A percentile compares a stretch with the other conserved stretches of the same genome.
Evolutionary conservation across 805 yeast species (phyloP).

Genomic region (Pichia manshurica): DNA sequence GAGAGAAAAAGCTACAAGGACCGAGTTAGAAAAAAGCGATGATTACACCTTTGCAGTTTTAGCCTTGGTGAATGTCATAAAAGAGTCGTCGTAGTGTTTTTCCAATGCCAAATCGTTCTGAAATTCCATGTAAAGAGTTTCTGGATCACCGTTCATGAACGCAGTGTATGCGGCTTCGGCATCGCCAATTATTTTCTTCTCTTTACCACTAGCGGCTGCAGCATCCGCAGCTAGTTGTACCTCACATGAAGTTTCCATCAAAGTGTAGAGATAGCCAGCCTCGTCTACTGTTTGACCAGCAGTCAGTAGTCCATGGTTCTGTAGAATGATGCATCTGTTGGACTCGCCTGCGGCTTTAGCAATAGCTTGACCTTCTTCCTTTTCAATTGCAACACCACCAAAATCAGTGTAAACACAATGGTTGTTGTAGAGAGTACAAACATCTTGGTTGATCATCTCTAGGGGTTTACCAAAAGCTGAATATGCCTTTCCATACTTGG

Average conservation of each 20-base stretch:
- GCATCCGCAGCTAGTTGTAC: constrained; percentile 61
- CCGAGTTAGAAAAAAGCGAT: no score
- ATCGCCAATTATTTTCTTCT: constrained; percentile 43
- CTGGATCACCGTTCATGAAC: constrained; percentile 57
- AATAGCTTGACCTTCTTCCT: constrained; percentile 54
- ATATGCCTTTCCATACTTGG: constrained; percentile 58
- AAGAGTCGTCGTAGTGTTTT: constrained; percentile 26
- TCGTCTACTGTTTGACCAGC: constrained; percentile 69
- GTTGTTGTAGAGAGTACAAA: constrained; percentile 56
- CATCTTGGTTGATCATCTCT: constrained; percentile 80
- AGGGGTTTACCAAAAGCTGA: constrained; percentile 59
- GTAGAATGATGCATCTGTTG: constrained; percentile 49
- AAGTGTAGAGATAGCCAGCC: constrained; percentile 60
- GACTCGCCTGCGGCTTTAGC: constrained; percentile 59
- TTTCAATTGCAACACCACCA: constrained; percentile 75
- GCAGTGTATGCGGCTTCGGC: constrained; percentile 65
- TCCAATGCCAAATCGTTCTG: constrained; percentile 63
- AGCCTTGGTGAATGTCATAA: constrained; percentile 23
- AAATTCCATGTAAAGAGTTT: constrained; percentile 63
- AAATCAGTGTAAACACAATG: constrained; percentile 64
- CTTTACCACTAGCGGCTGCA: constrained; percentile 33
- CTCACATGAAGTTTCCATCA: constrained; percentile 61
- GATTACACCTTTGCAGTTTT: background rate
- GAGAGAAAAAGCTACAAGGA: no score
- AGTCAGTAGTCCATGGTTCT: constrained; percentile 69